Evolutionary conservation across 768 basidiomycete species (phyloP), one percentile per base, ranked within the genome.

Genomic region (Collybia nuda): DNA sequence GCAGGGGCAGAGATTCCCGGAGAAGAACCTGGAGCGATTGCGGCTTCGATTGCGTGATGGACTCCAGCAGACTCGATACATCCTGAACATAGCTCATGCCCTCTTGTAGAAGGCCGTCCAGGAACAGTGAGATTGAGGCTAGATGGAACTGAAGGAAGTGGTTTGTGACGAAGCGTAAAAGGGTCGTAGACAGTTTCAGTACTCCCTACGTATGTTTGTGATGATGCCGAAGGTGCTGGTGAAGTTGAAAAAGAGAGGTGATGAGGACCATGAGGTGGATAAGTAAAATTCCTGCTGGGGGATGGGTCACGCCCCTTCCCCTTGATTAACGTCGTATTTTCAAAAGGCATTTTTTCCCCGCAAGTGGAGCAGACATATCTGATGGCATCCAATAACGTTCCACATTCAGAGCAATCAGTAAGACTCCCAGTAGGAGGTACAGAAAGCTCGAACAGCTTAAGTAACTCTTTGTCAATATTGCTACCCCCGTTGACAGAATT

Each of bases 291-390:
- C 32, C 32, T 32, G 24, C 15, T 62, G 56, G 24, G 52, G 53
- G 40, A 55, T 51, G 45, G 59, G 62, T 64, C 74, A 48, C 73
- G 75, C 42, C 72, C 76, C 67, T 82, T 87, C 26, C 80, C 81
- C 54, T 84, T 82, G 39, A 65, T 59, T 51, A 44, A 62, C 19
- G 47, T 56, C 52, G 43, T 53, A 48, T 51, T 53, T 44, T 65
- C 45, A 4, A 64, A 60, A 5, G 87, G 80, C 41, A 76, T 68
- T 64, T 85, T 90, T 67, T 90, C 88, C 7, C 92, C 93, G 59
- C 94, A 96, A 19, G 85, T 87, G 3, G 86, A 78, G 61, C 95
- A 98, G 12, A 95, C 86, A 65, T 98, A 97, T 40, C 91, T 85
- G 64, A 96, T 83, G n/a, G 82, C 78, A 45, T 92, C 87, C 17